A percentile compares a stretch with the other conserved stretches of the same genome.
Conservation (phyloP, 345 rosid species). For the Citrus hindsii region DNA sequence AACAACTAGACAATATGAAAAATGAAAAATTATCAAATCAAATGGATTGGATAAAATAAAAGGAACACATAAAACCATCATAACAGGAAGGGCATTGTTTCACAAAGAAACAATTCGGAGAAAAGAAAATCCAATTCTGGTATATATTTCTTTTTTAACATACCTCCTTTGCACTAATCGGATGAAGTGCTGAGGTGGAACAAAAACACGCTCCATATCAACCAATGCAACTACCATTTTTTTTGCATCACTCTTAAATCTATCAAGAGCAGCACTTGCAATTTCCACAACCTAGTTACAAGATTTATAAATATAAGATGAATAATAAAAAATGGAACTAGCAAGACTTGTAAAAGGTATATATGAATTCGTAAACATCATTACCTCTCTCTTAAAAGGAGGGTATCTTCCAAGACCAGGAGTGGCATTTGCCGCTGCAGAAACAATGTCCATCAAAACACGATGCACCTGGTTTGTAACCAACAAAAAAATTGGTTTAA, state of each 20-base stretch:
- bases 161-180: slow-evolving; percentile 97
- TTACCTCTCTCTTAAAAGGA: slow-evolving; percentile 94
- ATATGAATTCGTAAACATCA: slow-evolving; percentile 2
- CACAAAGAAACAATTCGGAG: neutral
- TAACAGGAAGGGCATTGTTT: neutral
- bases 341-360: neutral
- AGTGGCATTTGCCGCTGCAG: slow-evolving; percentile 88
- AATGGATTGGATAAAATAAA: neutral
- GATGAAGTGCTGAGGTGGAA: slow-evolving; percentile 99
- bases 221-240: slow-evolving; percentile 97
- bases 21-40: neutral
- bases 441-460: slow-evolving; percentile 84
- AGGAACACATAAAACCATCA: neutral
- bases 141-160: neutral
- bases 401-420: slow-evolving; percentile 99
- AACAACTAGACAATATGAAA: neutral
- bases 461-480: slow-evolving; percentile 70
- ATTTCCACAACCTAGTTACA: slow-evolving; percentile 76
- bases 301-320: slow-evolving; percentile 2
- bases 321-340: neutral
- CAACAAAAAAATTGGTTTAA: slow-evolving; percentile 14
- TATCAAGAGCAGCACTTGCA: slow-evolving; percentile 90
- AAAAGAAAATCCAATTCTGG: neutral
- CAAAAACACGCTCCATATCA: slow-evolving; percentile 99
- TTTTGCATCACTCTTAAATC: slow-evolving; percentile 86